Percentiles rank a stretch among this genome's conserved stretches.
phyloP scores from a whole-genome alignment of 2,329 filamentous ascomycete species.

The Phaeoacremonium minimum region DNA sequence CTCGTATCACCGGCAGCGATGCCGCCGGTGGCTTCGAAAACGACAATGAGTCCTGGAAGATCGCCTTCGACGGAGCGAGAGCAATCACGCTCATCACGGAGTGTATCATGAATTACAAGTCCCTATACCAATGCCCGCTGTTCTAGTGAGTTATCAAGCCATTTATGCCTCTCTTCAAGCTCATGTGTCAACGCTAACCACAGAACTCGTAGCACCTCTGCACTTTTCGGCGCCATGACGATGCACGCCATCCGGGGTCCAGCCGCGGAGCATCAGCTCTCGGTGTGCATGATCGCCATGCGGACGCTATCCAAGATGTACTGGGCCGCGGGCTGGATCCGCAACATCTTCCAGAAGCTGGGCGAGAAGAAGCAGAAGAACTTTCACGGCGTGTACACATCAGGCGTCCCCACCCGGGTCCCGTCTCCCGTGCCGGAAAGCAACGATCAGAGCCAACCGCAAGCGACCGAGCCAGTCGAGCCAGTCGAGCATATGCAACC shows the following conservation, averaged over 20 bases:
- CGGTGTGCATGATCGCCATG: constrained; percentile 4
- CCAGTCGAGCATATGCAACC: too few relatives aligned
- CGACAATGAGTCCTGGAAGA: constrained; percentile 1
- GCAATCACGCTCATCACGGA: constrained; percentile 2
- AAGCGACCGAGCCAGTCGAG: too few relatives aligned
- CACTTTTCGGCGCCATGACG: constrained; percentile 4
- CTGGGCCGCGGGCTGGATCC: constrained; percentile 2
- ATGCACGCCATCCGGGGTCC: constrained; percentile 2
- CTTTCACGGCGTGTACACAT: not conserved
- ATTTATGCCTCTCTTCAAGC: too few relatives aligned
- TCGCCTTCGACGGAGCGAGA: constrained; percentile 1
- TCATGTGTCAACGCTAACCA: not conserved
- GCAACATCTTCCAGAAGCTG: constrained; percentile 4
- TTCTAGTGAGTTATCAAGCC: too few relatives aligned
- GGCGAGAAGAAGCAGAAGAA: constrained; percentile 2
- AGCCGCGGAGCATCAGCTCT: constrained; percentile 2
- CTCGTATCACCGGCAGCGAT: constrained; percentile 1
- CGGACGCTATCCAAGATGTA: constrained; percentile 3
- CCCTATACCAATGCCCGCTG: constrained; percentile 3
- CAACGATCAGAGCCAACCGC: too few relatives aligned
- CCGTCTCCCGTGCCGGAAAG: not conserved
- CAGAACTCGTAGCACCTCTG: constrained; percentile 1
- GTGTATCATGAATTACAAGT: constrained; percentile 4
- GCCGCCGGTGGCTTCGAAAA: not conserved
- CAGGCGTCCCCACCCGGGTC: not conserved